Evolutionary conservation across 495 filamentous ascomycete species (phyloP).

Genomic region (Amniculicola lignicola): DNA sequence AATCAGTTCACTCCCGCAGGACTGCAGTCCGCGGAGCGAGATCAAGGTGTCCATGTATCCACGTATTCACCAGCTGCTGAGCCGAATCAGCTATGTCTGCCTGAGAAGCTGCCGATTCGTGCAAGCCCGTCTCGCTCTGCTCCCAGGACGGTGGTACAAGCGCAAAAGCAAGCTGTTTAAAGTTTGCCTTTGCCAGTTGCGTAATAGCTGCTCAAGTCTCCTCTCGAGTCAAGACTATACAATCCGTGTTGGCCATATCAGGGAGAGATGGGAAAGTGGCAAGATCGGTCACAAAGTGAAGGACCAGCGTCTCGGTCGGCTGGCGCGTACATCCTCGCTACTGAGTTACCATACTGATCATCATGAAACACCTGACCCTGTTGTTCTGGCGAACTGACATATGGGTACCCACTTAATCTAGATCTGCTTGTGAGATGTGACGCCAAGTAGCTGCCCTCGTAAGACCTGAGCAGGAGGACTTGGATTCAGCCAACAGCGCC

Average conservation of each 20-base stretch:
- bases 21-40: constrained; percentile 14
- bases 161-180: background rate
- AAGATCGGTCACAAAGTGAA: no score
- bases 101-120: background rate
- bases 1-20: constrained; percentile 18
- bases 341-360: no score
- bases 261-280: no score
- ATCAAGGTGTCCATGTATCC: constrained; percentile 7
- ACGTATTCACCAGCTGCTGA: constrained; percentile 1
- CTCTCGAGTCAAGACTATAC: no score
- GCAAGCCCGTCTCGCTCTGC: constrained; percentile 13
- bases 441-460: background rate
- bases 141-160: background rate
- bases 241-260: no score
- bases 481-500: no score
- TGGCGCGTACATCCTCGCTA: constrained; percentile 8
- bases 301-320: constrained; percentile 1
- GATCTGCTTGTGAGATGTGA: constrained; percentile 4
- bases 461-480: no score
- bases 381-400: background rate
- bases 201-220: no score
- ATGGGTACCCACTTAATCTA: constrained; percentile 19
- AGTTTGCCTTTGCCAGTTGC: no score
- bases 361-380: constrained; percentile 2
- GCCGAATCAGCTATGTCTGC: background rate